These are phyloP conservation scores for Naganishia friedmannii DNA, from an alignment of 768 basidiomycete species.

Conservation along the genomic window DNA sequence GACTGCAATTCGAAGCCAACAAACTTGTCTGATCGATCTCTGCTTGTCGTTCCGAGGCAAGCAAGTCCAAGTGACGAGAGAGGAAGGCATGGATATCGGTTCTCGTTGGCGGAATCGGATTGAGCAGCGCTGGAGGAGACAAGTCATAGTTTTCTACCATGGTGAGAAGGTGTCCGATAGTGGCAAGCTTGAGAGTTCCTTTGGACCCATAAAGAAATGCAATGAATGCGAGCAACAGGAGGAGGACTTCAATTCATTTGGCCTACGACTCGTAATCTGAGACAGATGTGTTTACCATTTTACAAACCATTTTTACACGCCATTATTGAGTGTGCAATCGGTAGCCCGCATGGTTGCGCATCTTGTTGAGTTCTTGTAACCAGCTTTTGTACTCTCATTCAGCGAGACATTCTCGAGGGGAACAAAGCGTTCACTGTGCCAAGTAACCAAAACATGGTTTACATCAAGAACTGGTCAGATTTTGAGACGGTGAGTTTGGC, in stretches of 20 bases:
- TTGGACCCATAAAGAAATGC: too few relatives aligned
- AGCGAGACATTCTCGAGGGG: not conserved
- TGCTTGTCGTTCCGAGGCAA: slow-evolving; percentile 71
- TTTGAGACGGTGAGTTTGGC: slow-evolving; percentile 46
- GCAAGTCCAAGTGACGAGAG: slow-evolving; percentile 55
- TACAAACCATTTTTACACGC: not conserved
- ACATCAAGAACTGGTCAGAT: slow-evolving; percentile 51
- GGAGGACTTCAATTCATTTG: not conserved
- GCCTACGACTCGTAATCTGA: slow-evolving; percentile 14
- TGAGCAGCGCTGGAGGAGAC: slow-evolving; percentile 21
- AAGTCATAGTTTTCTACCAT: not conserved
- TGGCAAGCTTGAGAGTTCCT: not conserved
- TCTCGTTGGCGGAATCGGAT: slow-evolving; percentile 34
- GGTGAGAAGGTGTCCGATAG: not conserved
- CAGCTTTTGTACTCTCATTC: not conserved
- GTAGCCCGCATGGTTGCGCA: not conserved
- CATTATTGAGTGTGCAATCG: not conserved
- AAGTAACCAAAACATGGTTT: slow-evolving; percentile 41
- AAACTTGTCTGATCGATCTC: slow-evolving; percentile 78
- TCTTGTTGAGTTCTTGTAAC: not conserved
- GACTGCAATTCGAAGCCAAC: slow-evolving; percentile 75
- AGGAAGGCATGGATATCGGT: slow-evolving; percentile 40
- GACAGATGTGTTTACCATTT: slow-evolving; percentile 19
- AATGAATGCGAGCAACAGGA: too few relatives aligned
- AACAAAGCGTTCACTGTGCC: too few relatives aligned